Evolutionary conservation across 2,329 filamentous ascomycete species (phyloP).

Genomic region (Magnaporthiopsis rhizophila): DNA sequence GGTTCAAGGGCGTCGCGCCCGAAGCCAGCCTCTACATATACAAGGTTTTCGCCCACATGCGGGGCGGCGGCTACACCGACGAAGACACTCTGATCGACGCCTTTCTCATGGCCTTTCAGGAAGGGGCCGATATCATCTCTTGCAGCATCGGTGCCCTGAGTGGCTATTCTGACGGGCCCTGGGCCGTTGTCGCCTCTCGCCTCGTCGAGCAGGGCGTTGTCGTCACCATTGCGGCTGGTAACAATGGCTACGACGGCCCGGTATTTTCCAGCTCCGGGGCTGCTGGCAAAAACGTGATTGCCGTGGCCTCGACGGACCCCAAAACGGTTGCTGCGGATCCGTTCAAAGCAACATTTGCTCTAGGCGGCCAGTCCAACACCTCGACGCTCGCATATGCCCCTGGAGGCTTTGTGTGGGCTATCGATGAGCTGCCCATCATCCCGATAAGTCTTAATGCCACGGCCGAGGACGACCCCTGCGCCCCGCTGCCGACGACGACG

Average conservation of each 20-base stretch:
- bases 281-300: constrained; percentile 31
- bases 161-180: constrained; percentile 24
- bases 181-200: constrained; percentile 28
- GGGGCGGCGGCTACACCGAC: constrained; percentile 12
- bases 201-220: constrained; percentile 32
- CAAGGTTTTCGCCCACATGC: constrained; percentile 19
- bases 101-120: constrained; percentile 20
- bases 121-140: constrained; percentile 15
- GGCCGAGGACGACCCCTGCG: constrained; percentile 27
- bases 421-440: constrained; percentile 17
- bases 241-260: constrained; percentile 22
- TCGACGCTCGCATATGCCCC: constrained; percentile 12
- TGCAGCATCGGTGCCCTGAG: not conserved
- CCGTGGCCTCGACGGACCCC: constrained; percentile 33
- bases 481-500: constrained; percentile 26
- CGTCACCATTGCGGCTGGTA: constrained; percentile 33
- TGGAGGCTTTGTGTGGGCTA: constrained; percentile 9
- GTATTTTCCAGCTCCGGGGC: constrained; percentile 20
- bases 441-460: constrained; percentile 16
- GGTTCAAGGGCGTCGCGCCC: constrained; percentile 18
- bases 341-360: constrained; percentile 11
- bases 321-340: constrained; percentile 13
- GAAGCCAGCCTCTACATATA: constrained; percentile 21
- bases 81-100: constrained; percentile 23
- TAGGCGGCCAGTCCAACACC: constrained; percentile 8